Percentiles rank a stretch among this genome's conserved stretches.
Evolutionary conservation across 148 eudicot genomes (phyloP).

Genomic region (Euryodendron excelsum): DNA sequence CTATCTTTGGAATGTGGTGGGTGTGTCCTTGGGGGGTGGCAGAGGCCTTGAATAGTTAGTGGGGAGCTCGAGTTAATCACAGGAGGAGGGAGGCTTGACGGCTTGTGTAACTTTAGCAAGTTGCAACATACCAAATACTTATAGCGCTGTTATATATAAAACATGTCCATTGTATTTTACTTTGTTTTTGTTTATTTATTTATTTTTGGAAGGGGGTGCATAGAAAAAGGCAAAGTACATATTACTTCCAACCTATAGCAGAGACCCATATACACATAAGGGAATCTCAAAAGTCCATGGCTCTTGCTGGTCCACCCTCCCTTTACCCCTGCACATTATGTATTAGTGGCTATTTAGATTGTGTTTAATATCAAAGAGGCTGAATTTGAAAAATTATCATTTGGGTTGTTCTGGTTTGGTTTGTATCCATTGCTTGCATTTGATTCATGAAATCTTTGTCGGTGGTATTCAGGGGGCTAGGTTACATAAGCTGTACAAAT

Average conservation of each 20-base stretch:
- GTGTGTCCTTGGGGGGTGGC: too few relatives aligned
- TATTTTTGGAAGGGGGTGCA: not conserved
- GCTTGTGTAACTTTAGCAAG: not conserved
- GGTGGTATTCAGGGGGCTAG: slow-evolving; percentile 50
- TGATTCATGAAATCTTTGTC: not conserved
- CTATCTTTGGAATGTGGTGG: too few relatives aligned
- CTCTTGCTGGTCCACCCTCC: not conserved
- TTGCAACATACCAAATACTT: not conserved
- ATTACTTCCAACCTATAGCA: not conserved
- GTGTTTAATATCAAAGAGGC: not conserved
- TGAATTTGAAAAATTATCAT: not conserved
- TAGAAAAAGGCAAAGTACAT: not conserved
- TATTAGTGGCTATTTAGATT: not conserved
- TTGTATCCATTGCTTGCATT: not conserved
- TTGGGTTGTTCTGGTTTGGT: not conserved
- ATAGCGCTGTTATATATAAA: not conserved
- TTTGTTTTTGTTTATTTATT: too few relatives aligned
- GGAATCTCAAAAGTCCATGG: not conserved
- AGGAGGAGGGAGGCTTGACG: too few relatives aligned
- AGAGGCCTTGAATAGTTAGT: too few relatives aligned
- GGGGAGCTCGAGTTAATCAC: too few relatives aligned
- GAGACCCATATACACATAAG: not conserved
- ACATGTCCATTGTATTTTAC: too few relatives aligned
- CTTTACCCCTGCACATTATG: not conserved
- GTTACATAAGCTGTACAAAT: slow-evolving; percentile 60